Evolutionary conservation across 2,329 filamentous ascomycete species (phyloP), one percentile per base, ranked within the genome.

Genomic region (Neurospora sp.): DNA sequence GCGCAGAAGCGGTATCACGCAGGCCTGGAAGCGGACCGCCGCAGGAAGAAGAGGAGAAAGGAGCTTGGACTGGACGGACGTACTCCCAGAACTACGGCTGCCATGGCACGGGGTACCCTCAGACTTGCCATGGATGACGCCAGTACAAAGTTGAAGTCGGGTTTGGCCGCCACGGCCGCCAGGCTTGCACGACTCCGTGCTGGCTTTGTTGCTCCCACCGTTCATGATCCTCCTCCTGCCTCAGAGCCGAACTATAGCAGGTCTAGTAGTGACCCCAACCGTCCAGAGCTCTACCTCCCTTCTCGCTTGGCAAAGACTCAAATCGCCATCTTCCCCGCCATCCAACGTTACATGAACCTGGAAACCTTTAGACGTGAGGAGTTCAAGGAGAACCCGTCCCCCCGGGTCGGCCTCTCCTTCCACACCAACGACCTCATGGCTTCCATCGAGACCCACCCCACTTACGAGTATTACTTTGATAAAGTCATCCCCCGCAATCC

Each of bases 251-350:
- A 33, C 28, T 33, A 33, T 33, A 33, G 28, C 28, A 33, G 28
- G 28, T 33, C 28, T 33, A 33, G 5, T 6, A 41, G 39, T 17
- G 39, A 12, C 11, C 4, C 6, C 10, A 15, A 12, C 10, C 12
- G 11, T 57, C 52, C 52, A 33, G 52, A 62, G 15, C 28, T 62
- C 28, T 62, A 62, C 52, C 28, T 62, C 52, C 66, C 69, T 0
- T 70, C 69, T 4, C 75, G 74, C 37, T 66, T 73, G 1, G 75
- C 74, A 66, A 79, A 77, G 66, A 74, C 79, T 68, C 77, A 80
- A 68, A 76, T 80, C 43, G 72, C 73, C 37, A 52, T 76, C 36
- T 79, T 76, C 76, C 79, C 79, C 1, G 69, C 69, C 39, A 70
- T 80, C 37, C 70, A 75, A 46, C 77, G 78, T 23, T 76, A 74